A percentile compares a stretch with the other conserved stretches of the same genome.
Conservation (phyloP, 176 grass and related monocot species). For the Hsuehochloa calcarea region DNA sequence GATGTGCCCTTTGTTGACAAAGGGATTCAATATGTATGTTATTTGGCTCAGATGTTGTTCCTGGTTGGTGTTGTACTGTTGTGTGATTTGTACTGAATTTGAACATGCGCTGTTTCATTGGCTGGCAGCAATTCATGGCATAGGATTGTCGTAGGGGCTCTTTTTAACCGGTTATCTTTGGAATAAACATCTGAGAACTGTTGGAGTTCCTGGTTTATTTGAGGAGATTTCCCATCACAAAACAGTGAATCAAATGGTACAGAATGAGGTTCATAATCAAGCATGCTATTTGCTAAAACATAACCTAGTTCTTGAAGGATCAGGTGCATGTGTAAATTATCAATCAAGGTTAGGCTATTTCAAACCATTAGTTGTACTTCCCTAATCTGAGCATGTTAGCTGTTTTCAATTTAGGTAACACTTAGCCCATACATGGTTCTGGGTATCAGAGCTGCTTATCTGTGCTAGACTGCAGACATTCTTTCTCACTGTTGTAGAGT, state of each 20-base stretch:
- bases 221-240: not conserved
- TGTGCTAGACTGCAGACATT: not conserved
- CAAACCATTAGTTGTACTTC: not conserved
- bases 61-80: not conserved
- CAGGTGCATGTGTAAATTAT: not conserved
- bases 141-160: not conserved
- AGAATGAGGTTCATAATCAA: not conserved
- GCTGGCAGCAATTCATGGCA: not conserved
- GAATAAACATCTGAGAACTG: not conserved
- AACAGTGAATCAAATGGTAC: not conserved
- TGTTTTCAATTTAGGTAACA: not conserved
- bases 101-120: not conserved
- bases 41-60: not conserved
- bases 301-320: not conserved
- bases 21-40: not conserved
- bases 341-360: not conserved
- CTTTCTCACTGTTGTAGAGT: not conserved
- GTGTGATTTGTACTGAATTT: not conserved
- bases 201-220: not conserved
- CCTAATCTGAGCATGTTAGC: not conserved
- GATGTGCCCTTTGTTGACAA: not conserved
- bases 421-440: not conserved
- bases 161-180: not conserved
- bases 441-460: not conserved
- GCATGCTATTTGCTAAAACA: not conserved